These are phyloP conservation scores for Scheffersomyces amazonensis DNA, from an alignment of 805 yeast genomes.

Conservation along the genomic window DNA sequence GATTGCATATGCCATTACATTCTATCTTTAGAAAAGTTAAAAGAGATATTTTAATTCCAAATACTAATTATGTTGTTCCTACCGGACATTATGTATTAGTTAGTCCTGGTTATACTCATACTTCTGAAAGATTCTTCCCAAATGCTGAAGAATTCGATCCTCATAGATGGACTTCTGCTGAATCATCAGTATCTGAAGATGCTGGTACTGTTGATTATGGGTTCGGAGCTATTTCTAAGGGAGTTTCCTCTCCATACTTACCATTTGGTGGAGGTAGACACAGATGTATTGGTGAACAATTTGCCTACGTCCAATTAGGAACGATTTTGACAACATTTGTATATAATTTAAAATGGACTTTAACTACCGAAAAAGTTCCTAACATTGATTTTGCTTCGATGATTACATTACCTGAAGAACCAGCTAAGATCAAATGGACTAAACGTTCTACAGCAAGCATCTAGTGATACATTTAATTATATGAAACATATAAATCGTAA, in stretches of 20 bases:
- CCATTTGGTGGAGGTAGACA: conserved; percentile 99
- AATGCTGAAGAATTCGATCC: conserved; percentile 72
- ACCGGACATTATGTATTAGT: conserved; percentile 86
- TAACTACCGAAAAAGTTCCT: conserved; percentile 49
- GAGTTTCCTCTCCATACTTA: conserved; percentile 91
- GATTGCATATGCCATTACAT: conserved; percentile 96
- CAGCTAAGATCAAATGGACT: conserved; percentile 72
- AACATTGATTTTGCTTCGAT: conserved; percentile 78
- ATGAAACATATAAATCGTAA: no score
- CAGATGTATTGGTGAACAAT: conserved; percentile 98
- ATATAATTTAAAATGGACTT: conserved; percentile 74
- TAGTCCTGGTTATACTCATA: conserved; percentile 89
- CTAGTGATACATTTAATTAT: no score
- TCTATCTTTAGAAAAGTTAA: conserved; percentile 91
- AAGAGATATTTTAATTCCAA: conserved; percentile 75
- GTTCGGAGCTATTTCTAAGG: conserved; percentile 94
- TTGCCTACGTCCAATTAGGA: conserved; percentile 92
- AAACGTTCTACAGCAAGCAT: no score
- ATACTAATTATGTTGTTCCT: conserved; percentile 78
- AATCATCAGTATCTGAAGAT: conserved; percentile 2
- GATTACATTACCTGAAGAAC: conserved; percentile 87
- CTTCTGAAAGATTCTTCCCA: conserved; percentile 75
- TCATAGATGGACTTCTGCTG: conserved; percentile 67
- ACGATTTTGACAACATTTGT: conserved; percentile 73
- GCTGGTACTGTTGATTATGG: conserved; percentile 78